A percentile compares a stretch with the other conserved stretches of the same genome.
These are phyloP conservation scores for Trichoderma afroharzianum DNA, from an alignment of 2,329 filamentous ascomycete genomes.

Conservation along the genomic window DNA sequence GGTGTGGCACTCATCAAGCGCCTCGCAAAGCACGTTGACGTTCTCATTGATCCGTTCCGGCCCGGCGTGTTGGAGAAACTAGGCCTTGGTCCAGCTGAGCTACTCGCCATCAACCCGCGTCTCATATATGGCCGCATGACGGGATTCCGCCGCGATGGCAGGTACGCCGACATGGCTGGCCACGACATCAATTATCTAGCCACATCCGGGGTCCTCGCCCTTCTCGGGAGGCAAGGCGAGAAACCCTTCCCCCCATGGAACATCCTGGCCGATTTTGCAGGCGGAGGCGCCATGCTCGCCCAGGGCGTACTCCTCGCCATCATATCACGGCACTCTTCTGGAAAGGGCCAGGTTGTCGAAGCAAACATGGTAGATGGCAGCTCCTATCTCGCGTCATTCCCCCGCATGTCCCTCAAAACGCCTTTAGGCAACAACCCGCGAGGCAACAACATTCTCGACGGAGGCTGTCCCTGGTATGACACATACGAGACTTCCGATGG, in stretches of 20 bases:
- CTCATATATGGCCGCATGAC: conserved; percentile 84
- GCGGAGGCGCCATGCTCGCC: conserved; percentile 78
- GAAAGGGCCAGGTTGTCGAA: conserved; percentile 83
- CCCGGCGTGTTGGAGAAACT: conserved; percentile 86
- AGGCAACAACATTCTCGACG: conserved; percentile 76
- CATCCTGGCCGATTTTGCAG: conserved; percentile 85
- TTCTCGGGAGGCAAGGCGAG: conserved; percentile 68
- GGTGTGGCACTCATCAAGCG: conserved; percentile 65
- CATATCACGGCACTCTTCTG: conserved; percentile 58
- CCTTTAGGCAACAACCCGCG: conserved; percentile 60
- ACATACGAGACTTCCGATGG: conserved; percentile 82
- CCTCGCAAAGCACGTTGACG: conserved; percentile 68
- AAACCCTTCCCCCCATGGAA: conserved; percentile 79
- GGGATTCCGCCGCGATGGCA: conserved; percentile 82
- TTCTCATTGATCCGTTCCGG: conserved; percentile 90
- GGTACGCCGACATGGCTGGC: conserved; percentile 82
- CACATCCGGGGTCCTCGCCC: conserved; percentile 71
- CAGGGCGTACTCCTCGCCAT: conserved; percentile 80
- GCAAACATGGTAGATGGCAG: conserved; percentile 95
- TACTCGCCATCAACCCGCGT: conserved; percentile 66
- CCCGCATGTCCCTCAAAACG: conserved; percentile 62
- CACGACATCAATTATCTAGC: conserved; percentile 97
- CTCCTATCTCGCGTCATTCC: conserved; percentile 74
- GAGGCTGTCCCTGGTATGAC: conserved; percentile 83
- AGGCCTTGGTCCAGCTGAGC: conserved; percentile 67